These are phyloP conservation scores for Oenanthe javanica DNA, from an alignment of 140 eudicot genomes.

Conservation along the genomic window DNA sequence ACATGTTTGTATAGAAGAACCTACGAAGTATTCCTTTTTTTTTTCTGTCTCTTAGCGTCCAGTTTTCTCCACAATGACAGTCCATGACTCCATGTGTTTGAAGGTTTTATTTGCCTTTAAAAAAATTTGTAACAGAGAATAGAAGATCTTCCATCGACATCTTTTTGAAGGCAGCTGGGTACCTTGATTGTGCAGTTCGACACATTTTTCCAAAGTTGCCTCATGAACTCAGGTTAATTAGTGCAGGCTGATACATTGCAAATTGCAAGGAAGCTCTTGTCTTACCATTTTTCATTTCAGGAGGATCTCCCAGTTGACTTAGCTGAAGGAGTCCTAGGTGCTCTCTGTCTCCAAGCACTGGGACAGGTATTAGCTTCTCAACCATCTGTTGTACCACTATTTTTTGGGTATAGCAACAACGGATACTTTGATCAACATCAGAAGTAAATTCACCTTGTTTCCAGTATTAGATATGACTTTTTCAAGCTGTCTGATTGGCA, in stretches of 20 bases:
- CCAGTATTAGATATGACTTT: not conserved
- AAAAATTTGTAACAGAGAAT: slow-evolving; percentile 41
- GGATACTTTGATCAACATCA: not conserved
- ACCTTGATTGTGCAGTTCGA: slow-evolving; percentile 88
- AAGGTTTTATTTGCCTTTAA: not conserved
- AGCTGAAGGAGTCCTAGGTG: slow-evolving; percentile 86
- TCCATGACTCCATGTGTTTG: too few relatives aligned
- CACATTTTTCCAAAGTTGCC: slow-evolving; percentile 84
- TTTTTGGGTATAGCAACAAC: not conserved
- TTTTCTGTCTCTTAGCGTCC: not conserved
- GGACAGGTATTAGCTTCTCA: slow-evolving; percentile 60
- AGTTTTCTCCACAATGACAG: not conserved
- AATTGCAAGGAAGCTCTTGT: not conserved
- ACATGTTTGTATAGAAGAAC: not conserved
- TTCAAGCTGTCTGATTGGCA: not conserved
- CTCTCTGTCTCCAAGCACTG: slow-evolving; percentile 88
- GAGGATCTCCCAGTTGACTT: slow-evolving; percentile 88
- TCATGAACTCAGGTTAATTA: slow-evolving; percentile 57
- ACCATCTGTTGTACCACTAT: not conserved
- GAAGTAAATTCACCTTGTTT: not conserved
- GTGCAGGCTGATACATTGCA: not conserved
- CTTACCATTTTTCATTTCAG: slow-evolving; percentile 28
- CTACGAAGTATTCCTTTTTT: too few relatives aligned
- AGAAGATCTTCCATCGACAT: slow-evolving; percentile 76
- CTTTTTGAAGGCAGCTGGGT: slow-evolving; percentile 89